Base-by-base conservation (phyloP, 2,329 filamentous ascomycete genomes). In the Cordyceps tenuipes region DNA sequence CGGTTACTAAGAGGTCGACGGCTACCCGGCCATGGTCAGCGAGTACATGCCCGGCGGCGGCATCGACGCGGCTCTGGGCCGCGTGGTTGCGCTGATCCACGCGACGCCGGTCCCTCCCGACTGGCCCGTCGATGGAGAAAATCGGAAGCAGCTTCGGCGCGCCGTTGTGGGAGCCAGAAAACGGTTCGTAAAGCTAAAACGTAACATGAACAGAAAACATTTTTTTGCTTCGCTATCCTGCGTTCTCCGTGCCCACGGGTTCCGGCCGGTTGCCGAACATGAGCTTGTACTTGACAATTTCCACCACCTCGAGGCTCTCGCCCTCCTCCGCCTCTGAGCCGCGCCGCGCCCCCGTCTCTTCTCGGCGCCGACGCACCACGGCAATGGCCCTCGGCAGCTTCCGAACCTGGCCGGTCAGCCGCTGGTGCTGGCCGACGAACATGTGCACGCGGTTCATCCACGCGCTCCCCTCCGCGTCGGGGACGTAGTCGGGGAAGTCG, bases 371-470 rank as follows among this genome's bases (percentile, higher is more conserved):
- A 63, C 85, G 81, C 26, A 97, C 79, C n/a, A 97, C 78, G 4
- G 88, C 94, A 65, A 97, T 70, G 3, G 92, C 86, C 68, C 84
- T 89, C 6, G 82, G 82, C 54, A 97, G 75, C 74, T 91, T 96
- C 79, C 91, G 96, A 53, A 96, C 86, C 72, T 97, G 91, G 3
- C 94, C 94, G 1, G 86, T 89, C 69, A 97, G 82, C 62, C 92
- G 82, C 75, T 97, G 94, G 71, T 97, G 89, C 68, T 87, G 84
- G 6, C 93, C 94, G 5, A 97, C 83, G 70, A 93, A 96, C 53
- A 97, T 76, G 69, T 96, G 90, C 31, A 93, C 91, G 41, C 84
- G 82, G 74, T 91, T 95, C 89, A 93, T 96, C 92, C 92, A 97
- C 10, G 82, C 82, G 0, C 83, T 86, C 66, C 84, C 72, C 5